Evolutionary conservation across 2,329 filamentous ascomycete genomes (phyloP).

Genomic region (Thelonectria olida): DNA sequence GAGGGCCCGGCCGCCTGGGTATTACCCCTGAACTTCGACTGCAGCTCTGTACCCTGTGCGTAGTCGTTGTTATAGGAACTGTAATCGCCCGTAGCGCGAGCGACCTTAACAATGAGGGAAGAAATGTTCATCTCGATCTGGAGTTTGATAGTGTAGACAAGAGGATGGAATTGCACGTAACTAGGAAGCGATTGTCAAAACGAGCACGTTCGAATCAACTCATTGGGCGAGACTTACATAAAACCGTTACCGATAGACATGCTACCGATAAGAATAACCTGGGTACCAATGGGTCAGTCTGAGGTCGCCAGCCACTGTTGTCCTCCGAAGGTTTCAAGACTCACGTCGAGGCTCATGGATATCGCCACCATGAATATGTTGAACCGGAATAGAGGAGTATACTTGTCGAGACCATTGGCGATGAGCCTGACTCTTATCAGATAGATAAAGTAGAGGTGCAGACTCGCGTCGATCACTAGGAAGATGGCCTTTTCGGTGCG

Average conservation of each 20-base stretch:
- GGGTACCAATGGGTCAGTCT: neutral
- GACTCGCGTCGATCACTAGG: constrained; percentile 16
- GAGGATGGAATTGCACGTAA: constrained; percentile 38
- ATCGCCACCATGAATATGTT: constrained; percentile 19
- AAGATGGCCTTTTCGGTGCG: constrained; percentile 20
- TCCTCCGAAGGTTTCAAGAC: neutral
- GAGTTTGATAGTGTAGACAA: constrained; percentile 38
- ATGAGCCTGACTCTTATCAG: constrained; percentile 74
- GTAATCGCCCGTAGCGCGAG: constrained; percentile 35
- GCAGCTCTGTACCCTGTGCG: constrained; percentile 26
- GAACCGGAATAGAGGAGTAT: constrained; percentile 48
- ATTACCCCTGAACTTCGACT: too few relatives aligned
- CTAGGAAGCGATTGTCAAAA: constrained; percentile 5
- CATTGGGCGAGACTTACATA: constrained; percentile 2
- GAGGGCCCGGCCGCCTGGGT: too few relatives aligned
- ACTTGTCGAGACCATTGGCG: constrained; percentile 70
- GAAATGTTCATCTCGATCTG: constrained; percentile 40
- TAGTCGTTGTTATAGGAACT: too few relatives aligned
- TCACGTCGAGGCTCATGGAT: constrained; percentile 69
- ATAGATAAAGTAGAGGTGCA: constrained; percentile 70
- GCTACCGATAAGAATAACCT: constrained; percentile 34
- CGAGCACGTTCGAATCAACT: neutral
- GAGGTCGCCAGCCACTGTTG: neutral
- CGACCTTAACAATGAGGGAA: constrained; percentile 32
- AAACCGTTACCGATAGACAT: constrained; percentile 19